Evolutionary conservation across 805 yeast species (phyloP), one percentile per base, ranked within the genome.

Genomic region (Sungouiozyma intestinalis): DNA sequence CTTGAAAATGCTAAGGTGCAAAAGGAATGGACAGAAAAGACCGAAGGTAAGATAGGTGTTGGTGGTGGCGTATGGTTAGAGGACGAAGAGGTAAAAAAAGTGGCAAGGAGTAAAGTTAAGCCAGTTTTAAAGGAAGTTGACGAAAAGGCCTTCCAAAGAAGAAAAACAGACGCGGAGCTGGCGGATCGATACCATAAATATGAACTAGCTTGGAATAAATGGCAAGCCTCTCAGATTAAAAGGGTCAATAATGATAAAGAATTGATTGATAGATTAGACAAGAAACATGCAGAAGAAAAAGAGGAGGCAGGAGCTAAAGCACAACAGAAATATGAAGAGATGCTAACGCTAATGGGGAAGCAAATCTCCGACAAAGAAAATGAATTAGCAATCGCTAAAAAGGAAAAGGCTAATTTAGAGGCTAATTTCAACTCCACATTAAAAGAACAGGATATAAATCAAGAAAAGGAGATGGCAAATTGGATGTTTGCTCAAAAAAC

Each of bases 11-110:
- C 75, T 57, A 51, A 42, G 76, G 77, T 48, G 73, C 79, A 59
- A 67, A 9, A 16, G 1, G 15, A 29, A 16, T 2, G 19, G 24
- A 65, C 16, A 6, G 41, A 39, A 15, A 19, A 31, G 24, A 39
- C 43, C 6, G 17, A 51, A 40, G 77, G 79, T 48, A 74, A 79
- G 58, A 67, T 86, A 51, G 71, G 85, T 54, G 65, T 90, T 47
- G 97, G 97, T 44, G 95, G 94, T 48, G 97, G 97, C 2, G 70
- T 85, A 44, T 75, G 72, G 54, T 76, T 90, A 73, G 69, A 83
- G 33, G 81, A 73, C 45, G 73, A 69, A 16, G 96, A 88, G 54
- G 75, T 92, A 47, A 81, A 85, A 48, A 72, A 72, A 40, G 74
- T 90, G 67, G 97, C 98, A 16, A 66, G 77, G 46, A 72, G 78